These are phyloP conservation scores for Ensete ventricosum DNA, from an alignment of 176 grass and related monocot genomes.

Conservation along the genomic window DNA sequence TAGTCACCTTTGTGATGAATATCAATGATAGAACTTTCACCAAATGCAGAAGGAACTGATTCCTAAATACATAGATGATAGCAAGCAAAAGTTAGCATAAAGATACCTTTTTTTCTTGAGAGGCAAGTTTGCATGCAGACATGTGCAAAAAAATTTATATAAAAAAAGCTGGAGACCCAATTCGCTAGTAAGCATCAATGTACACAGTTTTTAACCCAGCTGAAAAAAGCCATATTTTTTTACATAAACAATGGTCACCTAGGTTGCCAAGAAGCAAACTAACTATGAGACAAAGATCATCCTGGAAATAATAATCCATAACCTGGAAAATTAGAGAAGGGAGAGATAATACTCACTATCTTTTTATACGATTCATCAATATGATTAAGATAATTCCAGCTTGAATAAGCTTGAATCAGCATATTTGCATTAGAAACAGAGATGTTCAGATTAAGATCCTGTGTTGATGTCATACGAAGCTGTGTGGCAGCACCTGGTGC, in stretches of 20 bases:
- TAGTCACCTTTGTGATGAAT: slow-evolving; percentile 72
- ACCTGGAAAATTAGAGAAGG: neutral
- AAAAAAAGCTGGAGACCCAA: too few relatives aligned
- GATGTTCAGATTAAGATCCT: slow-evolving; percentile 73
- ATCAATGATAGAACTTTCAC: slow-evolving; percentile 55
- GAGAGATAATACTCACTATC: slow-evolving; percentile 32
- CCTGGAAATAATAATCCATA: neutral
- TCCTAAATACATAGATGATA: slow-evolving; percentile 45
- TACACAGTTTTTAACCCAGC: too few relatives aligned
- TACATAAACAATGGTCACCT: too few relatives aligned
- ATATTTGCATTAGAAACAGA: slow-evolving; percentile 91
- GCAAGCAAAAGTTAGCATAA: neutral
- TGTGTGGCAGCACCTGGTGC: slow-evolving; percentile 61
- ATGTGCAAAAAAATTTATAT: too few relatives aligned
- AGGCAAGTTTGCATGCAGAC: too few relatives aligned
- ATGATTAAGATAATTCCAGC: slow-evolving; percentile 89
- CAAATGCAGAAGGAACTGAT: slow-evolving; percentile 31
- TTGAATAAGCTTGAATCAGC: slow-evolving; percentile 95
- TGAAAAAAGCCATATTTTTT: too few relatives aligned
- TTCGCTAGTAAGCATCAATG: too few relatives aligned
- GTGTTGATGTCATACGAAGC: slow-evolving; percentile 81
- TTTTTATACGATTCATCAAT: slow-evolving; percentile 68
- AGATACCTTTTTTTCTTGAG: too few relatives aligned
- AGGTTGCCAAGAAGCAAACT: too few relatives aligned
- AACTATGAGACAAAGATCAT: too few relatives aligned